Conservation (phyloP, 1,139 yeast species). For the Pichia sp. region DNA sequence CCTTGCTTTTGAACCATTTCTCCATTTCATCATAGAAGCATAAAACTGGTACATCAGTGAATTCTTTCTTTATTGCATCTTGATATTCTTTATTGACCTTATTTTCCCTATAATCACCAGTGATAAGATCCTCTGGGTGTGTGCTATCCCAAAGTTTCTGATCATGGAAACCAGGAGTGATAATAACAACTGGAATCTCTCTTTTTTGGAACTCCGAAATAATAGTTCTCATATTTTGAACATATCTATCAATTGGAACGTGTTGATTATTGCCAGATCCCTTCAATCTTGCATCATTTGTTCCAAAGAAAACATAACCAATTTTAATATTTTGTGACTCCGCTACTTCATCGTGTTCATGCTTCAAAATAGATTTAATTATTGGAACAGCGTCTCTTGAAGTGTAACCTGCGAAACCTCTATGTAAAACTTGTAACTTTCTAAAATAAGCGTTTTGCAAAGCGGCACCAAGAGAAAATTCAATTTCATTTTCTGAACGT, state of each 20-base stretch:
- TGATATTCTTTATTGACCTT: constrained; percentile 41
- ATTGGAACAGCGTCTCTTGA: constrained; percentile 43
- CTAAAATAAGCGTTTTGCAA: constrained; percentile 44
- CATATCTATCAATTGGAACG: constrained; percentile 45
- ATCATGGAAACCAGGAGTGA: constrained; percentile 62
- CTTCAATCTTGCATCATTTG: constrained; percentile 55
- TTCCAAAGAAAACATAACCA: constrained; percentile 59
- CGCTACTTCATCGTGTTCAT: constrained; percentile 33
- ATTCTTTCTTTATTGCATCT: constrained; percentile 32
- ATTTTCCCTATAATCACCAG: constrained; percentile 35
- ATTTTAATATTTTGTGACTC: constrained; percentile 28
- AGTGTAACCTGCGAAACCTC: constrained; percentile 62
- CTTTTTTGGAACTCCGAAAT: constrained; percentile 34
- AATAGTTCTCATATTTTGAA: constrained; percentile 39
- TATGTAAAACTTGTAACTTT: constrained; percentile 46
- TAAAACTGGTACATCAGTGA: constrained; percentile 41
- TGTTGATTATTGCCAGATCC: constrained; percentile 38
- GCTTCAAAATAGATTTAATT: constrained; percentile 41
- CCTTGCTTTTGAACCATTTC: constrained; percentile 3
- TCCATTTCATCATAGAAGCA: constrained; percentile 39
- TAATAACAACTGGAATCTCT: constrained; percentile 42
- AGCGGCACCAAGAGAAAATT: constrained; percentile 47
- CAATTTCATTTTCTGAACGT: constrained; percentile 13
- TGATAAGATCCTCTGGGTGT: constrained; percentile 25
- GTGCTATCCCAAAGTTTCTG: constrained; percentile 30